These are phyloP conservation scores for Citrullus amarus DNA, from an alignment of 306 rosid species.

Conservation along the genomic window DNA sequence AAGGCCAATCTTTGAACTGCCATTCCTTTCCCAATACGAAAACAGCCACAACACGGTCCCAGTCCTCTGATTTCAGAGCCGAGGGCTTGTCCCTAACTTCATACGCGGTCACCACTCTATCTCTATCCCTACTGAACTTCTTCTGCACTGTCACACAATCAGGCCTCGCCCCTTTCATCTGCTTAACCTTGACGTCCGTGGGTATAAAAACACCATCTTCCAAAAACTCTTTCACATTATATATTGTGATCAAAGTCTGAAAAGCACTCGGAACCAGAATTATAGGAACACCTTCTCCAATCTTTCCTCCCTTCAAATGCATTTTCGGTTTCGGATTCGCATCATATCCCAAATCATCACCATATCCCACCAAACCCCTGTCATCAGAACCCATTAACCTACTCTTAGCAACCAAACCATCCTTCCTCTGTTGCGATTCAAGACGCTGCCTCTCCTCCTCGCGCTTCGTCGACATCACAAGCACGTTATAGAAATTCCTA, in stretches of 20 bases:
- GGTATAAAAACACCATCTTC: constrained; percentile 87
- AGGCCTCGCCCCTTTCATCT: constrained; percentile 80
- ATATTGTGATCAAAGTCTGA: constrained; percentile 79
- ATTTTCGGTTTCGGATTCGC: constrained; percentile 67
- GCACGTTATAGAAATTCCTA: constrained; percentile 58
- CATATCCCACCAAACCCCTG: constrained; percentile 48
- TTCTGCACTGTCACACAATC: constrained; percentile 98
- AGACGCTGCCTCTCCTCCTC: constrained; percentile 83
- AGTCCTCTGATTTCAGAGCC: constrained; percentile 68
- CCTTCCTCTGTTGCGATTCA: constrained; percentile 92
- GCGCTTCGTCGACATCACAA: constrained; percentile 69
- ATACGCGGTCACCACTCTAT: constrained; percentile 81
- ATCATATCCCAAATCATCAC: constrained; percentile 55
- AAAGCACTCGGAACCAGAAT: constrained; percentile 86
- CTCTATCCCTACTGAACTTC: constrained; percentile 92
- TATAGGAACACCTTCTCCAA: constrained; percentile 95
- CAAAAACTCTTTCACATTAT: constrained; percentile 86
- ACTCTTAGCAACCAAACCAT: constrained; percentile 87
- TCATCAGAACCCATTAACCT: constrained; percentile 71
- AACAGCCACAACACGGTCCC: constrained; percentile 97
- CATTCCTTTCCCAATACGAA: constrained; percentile 95
- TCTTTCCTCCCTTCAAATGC: constrained; percentile 65
- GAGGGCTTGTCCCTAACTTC: constrained; percentile 98
- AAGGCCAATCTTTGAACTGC: constrained; percentile 68
- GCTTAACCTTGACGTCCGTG: constrained; percentile 85